Conservation (phyloP, 2,329 filamentous ascomycete species). For the Hymenotorrendiella dingleyae region DNA sequence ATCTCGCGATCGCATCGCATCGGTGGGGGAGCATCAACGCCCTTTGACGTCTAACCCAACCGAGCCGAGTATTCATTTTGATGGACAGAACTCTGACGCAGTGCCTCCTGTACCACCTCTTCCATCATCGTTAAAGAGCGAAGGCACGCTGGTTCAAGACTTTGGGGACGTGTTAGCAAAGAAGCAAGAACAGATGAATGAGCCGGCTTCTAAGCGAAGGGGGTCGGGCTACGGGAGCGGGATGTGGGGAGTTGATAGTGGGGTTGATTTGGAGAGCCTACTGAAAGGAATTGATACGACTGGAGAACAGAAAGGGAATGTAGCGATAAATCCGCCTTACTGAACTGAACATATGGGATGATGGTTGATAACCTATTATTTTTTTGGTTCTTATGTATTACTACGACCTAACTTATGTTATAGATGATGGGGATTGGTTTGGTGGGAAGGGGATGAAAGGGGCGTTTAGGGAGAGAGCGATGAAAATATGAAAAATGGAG, state of each 20-base stretch:
- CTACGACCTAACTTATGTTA: too few relatives aligned
- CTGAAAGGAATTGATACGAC: slow-evolving; percentile 27
- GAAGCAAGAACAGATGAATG: slow-evolving; percentile 19
- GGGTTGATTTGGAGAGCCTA: slow-evolving; percentile 26
- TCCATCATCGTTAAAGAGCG: slow-evolving; percentile 21
- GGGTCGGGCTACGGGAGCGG: slow-evolving; percentile 14
- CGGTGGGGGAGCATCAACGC: slow-evolving; percentile 17
- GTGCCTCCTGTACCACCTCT: slow-evolving; percentile 29
- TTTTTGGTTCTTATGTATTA: too few relatives aligned
- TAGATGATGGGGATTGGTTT: too few relatives aligned
- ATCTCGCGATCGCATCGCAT: slow-evolving; percentile 24
- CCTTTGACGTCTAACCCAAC: slow-evolving; percentile 23
- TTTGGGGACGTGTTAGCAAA: slow-evolving; percentile 9
- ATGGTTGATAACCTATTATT: too few relatives aligned
- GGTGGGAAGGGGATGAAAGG: too few relatives aligned
- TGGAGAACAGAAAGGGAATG: slow-evolving; percentile 19
- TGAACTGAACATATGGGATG: slow-evolving; percentile 14
- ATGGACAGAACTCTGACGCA: slow-evolving; percentile 19
- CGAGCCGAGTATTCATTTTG: slow-evolving; percentile 12
- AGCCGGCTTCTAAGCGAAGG: slow-evolving; percentile 16
- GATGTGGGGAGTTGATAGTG: slow-evolving; percentile 22
- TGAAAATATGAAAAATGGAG: too few relatives aligned
- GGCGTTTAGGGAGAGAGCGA: too few relatives aligned
- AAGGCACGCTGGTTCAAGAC: slow-evolving; percentile 19
- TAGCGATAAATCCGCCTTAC: slow-evolving; percentile 26